phyloP scores from a whole-genome alignment of 148 eudicot species.

The Persicaria tinctoria region DNA sequence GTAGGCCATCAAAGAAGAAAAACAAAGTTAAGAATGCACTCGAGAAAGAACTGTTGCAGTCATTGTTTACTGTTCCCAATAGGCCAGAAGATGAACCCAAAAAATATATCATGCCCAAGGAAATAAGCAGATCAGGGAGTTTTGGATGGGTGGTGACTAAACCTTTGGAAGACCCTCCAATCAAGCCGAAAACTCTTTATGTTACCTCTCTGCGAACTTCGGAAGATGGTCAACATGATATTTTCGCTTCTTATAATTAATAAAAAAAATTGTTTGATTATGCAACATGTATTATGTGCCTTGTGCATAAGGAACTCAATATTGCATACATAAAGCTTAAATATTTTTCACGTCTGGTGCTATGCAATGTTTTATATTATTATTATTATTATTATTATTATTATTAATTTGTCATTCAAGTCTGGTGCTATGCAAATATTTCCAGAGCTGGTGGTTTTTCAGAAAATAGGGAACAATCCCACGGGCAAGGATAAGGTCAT shows the following conservation, averaged over 20 bases:
- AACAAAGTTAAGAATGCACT: slow-evolving; percentile 25
- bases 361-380: too few relatives aligned
- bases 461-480: too few relatives aligned
- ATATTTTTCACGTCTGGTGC: too few relatives aligned
- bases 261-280: background rate
- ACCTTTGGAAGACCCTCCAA: slow-evolving; percentile 33
- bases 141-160: slow-evolving; percentile 36
- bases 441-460: too few relatives aligned
- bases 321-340: background rate
- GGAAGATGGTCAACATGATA: slow-evolving; percentile 32
- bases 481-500: too few relatives aligned
- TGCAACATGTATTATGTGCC: slow-evolving; percentile 1
- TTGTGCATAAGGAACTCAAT: background rate
- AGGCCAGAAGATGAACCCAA: slow-evolving; percentile 35
- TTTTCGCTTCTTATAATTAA: background rate
- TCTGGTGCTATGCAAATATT: too few relatives aligned
- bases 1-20: slow-evolving; percentile 20
- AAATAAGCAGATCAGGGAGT: slow-evolving; percentile 21
- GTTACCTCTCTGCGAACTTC: slow-evolving; percentile 31
- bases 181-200: slow-evolving; percentile 23
- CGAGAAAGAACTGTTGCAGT: slow-evolving; percentile 48
- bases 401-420: too few relatives aligned
- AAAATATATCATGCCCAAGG: background rate
- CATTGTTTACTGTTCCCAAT: slow-evolving; percentile 49
- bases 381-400: too few relatives aligned